phyloP scores from a whole-genome alignment of 208 protist species.

The Wallacemonas rigidus region DNA sequence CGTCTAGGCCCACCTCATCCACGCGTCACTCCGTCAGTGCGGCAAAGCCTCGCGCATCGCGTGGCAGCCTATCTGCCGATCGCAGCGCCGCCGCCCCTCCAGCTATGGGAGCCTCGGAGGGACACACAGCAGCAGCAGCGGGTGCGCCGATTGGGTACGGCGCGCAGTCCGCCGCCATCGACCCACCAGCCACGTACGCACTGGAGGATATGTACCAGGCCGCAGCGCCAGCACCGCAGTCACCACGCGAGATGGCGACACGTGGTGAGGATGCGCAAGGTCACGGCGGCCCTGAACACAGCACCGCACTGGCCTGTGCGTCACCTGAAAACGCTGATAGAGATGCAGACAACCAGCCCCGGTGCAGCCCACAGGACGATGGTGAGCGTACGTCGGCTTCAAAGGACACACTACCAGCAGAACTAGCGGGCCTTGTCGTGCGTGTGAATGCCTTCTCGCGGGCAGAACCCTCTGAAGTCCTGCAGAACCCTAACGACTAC shows the following conservation, averaged over 20 bases:
- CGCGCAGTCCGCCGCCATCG: too few species aligned
- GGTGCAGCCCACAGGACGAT: not conserved
- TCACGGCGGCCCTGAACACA: too few species aligned
- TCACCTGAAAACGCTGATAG: not conserved
- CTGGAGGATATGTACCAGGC: too few species aligned
- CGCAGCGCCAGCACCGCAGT: too few species aligned
- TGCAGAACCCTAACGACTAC: not conserved
- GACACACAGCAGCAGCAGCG: too few species aligned
- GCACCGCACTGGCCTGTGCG: too few species aligned
- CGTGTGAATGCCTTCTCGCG: conserved; percentile 6
- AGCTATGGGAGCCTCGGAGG: not conserved
- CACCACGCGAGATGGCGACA: too few species aligned
- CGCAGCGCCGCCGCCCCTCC: not conserved
- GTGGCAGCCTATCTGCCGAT: conserved; percentile 4
- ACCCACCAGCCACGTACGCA: too few species aligned
- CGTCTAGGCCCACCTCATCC: not conserved
- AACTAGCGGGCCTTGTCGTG: conserved; percentile 1
- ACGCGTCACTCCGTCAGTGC: conserved; percentile 2
- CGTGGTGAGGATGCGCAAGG: too few species aligned
- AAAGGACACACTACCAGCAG: not conserved
- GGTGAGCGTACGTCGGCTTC: not conserved
- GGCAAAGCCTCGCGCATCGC: not conserved
- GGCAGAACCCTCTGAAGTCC: not conserved
- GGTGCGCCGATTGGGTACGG: too few species aligned
- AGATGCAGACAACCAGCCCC: not conserved